Evolutionary conservation across 768 basidiomycete genomes (phyloP).

Genomic region (Sistotremastrum suecicum): DNA sequence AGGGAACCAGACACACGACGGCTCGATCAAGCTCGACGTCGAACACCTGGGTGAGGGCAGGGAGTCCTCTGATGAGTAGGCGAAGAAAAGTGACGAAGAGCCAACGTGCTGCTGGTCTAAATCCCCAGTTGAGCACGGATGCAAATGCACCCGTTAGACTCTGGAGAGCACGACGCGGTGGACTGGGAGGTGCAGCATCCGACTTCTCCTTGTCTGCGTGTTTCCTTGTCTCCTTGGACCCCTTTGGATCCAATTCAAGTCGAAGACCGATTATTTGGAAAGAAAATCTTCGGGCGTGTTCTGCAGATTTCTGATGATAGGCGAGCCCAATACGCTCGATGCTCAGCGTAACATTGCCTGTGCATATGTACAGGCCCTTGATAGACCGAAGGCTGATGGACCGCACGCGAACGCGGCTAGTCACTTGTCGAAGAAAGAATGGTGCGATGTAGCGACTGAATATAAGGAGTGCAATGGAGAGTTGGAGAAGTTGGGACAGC

Average conservation of each 20-base stretch:
- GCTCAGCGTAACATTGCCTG: constrained; percentile 36
- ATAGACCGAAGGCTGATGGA: constrained; percentile 69
- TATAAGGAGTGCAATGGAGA: constrained; percentile 21
- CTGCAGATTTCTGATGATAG: constrained; percentile 37
- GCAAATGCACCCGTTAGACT: constrained; percentile 17
- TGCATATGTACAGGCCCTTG: constrained; percentile 57
- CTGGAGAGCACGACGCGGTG: not conserved
- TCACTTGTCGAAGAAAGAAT: constrained; percentile 42
- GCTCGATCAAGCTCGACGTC: constrained; percentile 53
- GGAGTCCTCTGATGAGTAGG: constrained; percentile 47
- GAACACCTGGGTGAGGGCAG: constrained; percentile 50
- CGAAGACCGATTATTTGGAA: constrained; percentile 49
- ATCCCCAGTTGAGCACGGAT: constrained; percentile 25
- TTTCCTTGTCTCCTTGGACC: not conserved
- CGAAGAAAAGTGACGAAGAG: constrained; percentile 41
- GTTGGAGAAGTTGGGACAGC: not conserved
- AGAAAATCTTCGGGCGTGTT: constrained; percentile 41
- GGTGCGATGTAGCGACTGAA: constrained; percentile 56
- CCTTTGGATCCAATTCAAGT: constrained; percentile 26
- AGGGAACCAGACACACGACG: constrained; percentile 33
- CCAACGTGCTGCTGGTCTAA: constrained; percentile 48
- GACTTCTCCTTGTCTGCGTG: constrained; percentile 14
- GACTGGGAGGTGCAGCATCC: not conserved
- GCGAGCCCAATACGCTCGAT: constrained; percentile 54
- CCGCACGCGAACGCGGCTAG: constrained; percentile 46